Evolutionary conservation across 352 stramenopile genomes (phyloP).

Genomic region (Globisporangium carolinianum): DNA sequence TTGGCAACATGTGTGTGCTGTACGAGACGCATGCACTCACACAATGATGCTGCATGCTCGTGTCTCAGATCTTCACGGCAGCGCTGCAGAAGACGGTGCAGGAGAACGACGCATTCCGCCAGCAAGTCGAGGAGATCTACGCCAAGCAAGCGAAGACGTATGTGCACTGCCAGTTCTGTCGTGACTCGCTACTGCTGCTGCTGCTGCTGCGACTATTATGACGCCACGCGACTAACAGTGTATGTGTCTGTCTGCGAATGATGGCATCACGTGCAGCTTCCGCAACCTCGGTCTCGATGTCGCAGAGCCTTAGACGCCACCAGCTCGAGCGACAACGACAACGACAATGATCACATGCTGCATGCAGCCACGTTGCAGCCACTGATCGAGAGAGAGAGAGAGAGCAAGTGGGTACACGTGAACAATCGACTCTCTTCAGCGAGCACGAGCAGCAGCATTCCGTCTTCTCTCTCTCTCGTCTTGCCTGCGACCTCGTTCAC

Average conservation of each 20-base stretch:
- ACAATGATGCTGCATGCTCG: not conserved
- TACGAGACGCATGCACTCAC: not conserved
- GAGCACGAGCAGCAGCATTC: too few relatives aligned
- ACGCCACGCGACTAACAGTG: too few relatives aligned
- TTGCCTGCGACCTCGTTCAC: too few relatives aligned
- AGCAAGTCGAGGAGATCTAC: conserved; percentile 70
- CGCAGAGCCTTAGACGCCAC: conserved; percentile 26
- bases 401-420: too few relatives aligned
- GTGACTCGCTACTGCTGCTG: not conserved
- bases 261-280: conserved; percentile 29
- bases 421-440: too few relatives aligned
- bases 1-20: conserved; percentile 1
- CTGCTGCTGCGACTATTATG: not conserved
- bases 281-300: conserved; percentile 62
- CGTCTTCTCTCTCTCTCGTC: too few relatives aligned
- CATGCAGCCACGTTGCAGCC: too few relatives aligned
- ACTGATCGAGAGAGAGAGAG: too few relatives aligned
- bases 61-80: conserved; percentile 44
- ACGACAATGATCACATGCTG: too few relatives aligned
- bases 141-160: conserved; percentile 59
- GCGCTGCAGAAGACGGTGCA: conserved; percentile 64
- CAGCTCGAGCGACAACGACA: not conserved
- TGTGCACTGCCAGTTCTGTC: conserved; percentile 13
- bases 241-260: too few relatives aligned
- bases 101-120: conserved; percentile 55